Base-by-base conservation (phyloP, 192 early-diverging fungal genomes). In the Gaertneriomyces sp. region DNA sequence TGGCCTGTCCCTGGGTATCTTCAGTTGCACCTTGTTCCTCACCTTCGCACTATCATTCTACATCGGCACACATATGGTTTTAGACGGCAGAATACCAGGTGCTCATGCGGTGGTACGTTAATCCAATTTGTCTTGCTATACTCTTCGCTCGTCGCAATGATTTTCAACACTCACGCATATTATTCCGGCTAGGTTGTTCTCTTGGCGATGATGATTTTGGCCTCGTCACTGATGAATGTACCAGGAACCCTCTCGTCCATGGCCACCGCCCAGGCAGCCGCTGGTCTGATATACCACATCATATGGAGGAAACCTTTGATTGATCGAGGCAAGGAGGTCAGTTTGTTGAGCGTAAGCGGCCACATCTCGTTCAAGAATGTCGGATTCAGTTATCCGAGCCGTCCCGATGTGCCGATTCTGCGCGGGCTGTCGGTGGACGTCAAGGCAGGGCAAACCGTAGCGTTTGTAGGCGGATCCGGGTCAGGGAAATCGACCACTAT, bases 401-500 rank as follows among this genome's bases (percentile, higher is more conserved):
- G 96, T 8, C 87, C 88, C 0, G 93, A 93, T 47, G 88, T 95
- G 10, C 76, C 74, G 11, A 87, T 98, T 51, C 75, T 98, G 60
- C 82, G 88, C 19, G 76, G 84, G 49, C 75, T 96, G 46, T 82
- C 66, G 66, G 76, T 98, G 39, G 83, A 64, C 17, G 82, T 94
- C 49, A 59, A 74, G 41, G 80, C 90, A 5, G 93, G 95, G n/a
- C 76, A 86, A 69, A 91, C 87, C 7, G 87, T 94, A n/a, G 94
- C 93, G 19, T 79, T 97, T 60, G 95, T 95, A 7, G 95, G 95
- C 46, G 81, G 79, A 56, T 91, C 90, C 6, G 96, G 96, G 11
- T 85, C 83, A 51, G 87, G 84, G 47, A 98, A 94, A 70, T 88
- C 85, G 10, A 98, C 94, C 16, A 87, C 89, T 67, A 81, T 95